Evolutionary conservation across 495 filamentous ascomycete genomes (phyloP).

Genomic region (Cenococcum geophilum): DNA sequence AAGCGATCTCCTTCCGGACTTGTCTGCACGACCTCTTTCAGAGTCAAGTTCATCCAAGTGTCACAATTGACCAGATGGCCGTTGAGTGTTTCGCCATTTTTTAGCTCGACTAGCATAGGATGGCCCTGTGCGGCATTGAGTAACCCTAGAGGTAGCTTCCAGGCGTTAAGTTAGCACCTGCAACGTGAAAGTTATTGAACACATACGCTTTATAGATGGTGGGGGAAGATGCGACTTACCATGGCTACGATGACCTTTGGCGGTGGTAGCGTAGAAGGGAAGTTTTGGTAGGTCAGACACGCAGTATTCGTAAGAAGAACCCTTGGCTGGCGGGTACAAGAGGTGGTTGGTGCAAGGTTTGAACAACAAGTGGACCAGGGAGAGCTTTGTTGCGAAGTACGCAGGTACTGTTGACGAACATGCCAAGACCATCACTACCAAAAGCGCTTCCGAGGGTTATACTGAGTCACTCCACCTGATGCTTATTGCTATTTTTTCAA

Average conservation of each 20-base stretch:
- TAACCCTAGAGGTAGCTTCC: conserved; percentile 82
- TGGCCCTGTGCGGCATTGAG: conserved; percentile 94
- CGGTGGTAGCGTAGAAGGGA: neutral
- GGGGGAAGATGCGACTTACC: neutral
- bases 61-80: conserved; percentile 93
- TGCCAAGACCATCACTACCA: too few species aligned
- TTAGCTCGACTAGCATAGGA: conserved; percentile 98
- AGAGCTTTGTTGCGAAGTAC: too few species aligned
- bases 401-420: too few species aligned
- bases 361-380: too few species aligned
- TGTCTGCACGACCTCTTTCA: conserved; percentile 97
- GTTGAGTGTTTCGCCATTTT: conserved; percentile 96
- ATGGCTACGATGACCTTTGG: neutral
- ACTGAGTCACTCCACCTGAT: too few species aligned
- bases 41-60: conserved; percentile 97
- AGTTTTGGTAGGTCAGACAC: neutral
- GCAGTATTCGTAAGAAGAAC: too few species aligned
- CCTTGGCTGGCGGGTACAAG: too few species aligned
- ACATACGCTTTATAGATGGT: neutral
- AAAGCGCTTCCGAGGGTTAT: too few species aligned
- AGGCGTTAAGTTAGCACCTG: conserved; percentile 5
- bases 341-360: too few species aligned
- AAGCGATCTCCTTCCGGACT: conserved; percentile 93
- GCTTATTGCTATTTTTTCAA: too few species aligned
- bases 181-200: neutral